Evolutionary conservation across 169 alveolate species (phyloP).

Genomic region (Eimeria acervulina): DNA sequence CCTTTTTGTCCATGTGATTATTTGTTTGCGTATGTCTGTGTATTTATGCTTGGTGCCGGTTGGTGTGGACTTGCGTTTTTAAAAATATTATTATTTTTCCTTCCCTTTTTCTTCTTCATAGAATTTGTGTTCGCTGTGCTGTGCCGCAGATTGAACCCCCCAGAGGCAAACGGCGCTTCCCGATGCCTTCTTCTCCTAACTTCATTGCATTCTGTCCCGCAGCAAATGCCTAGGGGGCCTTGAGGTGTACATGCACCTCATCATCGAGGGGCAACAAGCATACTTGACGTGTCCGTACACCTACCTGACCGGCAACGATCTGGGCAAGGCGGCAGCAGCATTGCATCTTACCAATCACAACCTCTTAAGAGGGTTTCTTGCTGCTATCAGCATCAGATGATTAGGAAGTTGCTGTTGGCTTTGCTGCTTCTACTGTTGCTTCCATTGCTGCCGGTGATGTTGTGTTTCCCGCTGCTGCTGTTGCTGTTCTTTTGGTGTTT

Average conservation of each 20-base stretch:
- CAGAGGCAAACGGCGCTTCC: conserved; percentile 5
- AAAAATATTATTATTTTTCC: background rate
- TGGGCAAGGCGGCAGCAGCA: background rate
- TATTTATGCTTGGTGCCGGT: background rate
- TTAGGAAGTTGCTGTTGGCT: background rate
- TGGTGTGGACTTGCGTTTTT: background rate
- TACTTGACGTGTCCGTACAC: background rate
- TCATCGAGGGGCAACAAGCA: background rate
- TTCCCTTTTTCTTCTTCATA: background rate
- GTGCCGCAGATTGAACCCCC: background rate
- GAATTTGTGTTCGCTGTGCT: background rate
- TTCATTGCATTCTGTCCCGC: background rate
- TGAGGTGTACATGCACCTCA: background rate
- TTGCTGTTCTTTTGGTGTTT: background rate
- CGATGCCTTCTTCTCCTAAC: background rate
- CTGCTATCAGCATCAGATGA: background rate
- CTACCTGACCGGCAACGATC: background rate
- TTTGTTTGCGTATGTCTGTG: background rate
- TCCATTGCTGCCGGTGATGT: background rate
- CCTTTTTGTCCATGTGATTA: background rate
- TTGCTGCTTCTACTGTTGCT: background rate
- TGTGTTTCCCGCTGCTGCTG: background rate
- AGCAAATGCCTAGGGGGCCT: background rate
- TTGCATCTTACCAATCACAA: background rate
- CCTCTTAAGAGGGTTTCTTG: background rate